These are phyloP conservation scores for Lactifluus subvellereus DNA, from an alignment of 768 basidiomycete genomes.

Conservation along the genomic window DNA sequence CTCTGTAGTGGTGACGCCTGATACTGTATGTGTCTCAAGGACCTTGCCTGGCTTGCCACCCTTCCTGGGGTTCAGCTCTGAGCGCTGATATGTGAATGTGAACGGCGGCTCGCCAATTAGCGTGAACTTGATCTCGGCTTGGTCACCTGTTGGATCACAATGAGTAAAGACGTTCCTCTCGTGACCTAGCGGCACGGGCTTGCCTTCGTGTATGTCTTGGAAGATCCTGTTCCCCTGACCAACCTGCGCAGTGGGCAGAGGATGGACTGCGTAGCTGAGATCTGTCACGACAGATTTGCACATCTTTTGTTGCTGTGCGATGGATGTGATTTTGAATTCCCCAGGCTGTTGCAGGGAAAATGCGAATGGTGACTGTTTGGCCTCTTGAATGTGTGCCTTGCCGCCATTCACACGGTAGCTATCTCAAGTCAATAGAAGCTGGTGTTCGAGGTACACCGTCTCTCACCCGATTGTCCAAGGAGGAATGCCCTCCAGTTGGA, in stretches of 20 bases:
- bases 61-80: conserved; percentile 63
- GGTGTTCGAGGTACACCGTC: conserved; percentile 24
- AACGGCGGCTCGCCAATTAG: conserved; percentile 92
- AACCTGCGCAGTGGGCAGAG: conserved; percentile 84
- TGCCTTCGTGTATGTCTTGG: conserved; percentile 89
- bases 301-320: conserved; percentile 90
- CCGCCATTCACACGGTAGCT: conserved; percentile 82
- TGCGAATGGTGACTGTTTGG: conserved; percentile 79
- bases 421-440: conserved; percentile 2
- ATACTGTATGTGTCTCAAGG: conserved; percentile 89
- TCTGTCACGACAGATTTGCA: conserved; percentile 81
- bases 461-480: conserved; percentile 83
- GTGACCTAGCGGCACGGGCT: conserved; percentile 8
- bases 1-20: conserved; percentile 61
- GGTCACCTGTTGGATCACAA: conserved; percentile 52
- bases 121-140: conserved; percentile 90
- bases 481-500: conserved; percentile 89
- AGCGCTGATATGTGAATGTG: conserved; percentile 89
- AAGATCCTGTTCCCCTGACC: conserved; percentile 75
- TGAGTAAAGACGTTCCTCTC: neutral
- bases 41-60: conserved; percentile 68
- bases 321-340: conserved; percentile 77
- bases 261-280: conserved; percentile 65
- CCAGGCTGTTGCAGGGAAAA: conserved; percentile 77
- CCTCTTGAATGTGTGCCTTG: conserved; percentile 64